Percentiles rank a stretch among this genome's conserved stretches.
phyloP scores from a whole-genome alignment of 1,139 yeast species.

The Pichia sp. region DNA sequence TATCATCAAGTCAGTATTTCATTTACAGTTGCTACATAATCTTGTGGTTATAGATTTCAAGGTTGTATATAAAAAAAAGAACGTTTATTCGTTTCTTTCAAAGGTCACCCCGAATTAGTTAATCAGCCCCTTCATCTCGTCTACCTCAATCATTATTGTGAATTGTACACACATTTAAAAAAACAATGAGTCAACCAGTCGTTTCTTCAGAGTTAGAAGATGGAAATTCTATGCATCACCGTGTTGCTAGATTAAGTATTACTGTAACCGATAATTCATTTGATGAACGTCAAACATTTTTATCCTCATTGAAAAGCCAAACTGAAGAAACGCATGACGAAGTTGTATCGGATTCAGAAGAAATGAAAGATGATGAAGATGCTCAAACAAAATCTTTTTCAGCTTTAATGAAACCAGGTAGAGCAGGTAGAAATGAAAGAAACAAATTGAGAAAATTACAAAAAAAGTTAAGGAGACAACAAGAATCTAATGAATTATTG shows the following conservation, averaged over 20 bases:
- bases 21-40: no score
- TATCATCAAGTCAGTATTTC: no score
- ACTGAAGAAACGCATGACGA: conserved; percentile 32
- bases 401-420: no score
- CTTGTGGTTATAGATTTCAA: no score
- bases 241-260: conserved; percentile 29
- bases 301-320: conserved; percentile 17
- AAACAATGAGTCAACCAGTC: conserved; percentile 1
- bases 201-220: conserved; percentile 6
- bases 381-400: no score
- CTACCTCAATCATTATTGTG: no score
- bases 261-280: conserved; percentile 20
- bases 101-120: no score
- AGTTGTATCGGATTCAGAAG: conserved; percentile 16
- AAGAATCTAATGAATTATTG: not conserved
- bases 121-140: no score
- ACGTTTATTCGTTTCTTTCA: no score
- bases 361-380: not conserved
- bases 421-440: conserved; percentile 1
- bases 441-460: conserved; percentile 3
- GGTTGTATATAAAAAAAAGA: no score
- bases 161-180: no score
- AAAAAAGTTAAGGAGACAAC: conserved; percentile 1
- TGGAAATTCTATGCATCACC: conserved; percentile 21
- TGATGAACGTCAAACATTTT: conserved; percentile 18